Evolutionary conservation across 2,329 filamentous ascomycete genomes (phyloP).

Genomic region (Fusarium sp.): DNA sequence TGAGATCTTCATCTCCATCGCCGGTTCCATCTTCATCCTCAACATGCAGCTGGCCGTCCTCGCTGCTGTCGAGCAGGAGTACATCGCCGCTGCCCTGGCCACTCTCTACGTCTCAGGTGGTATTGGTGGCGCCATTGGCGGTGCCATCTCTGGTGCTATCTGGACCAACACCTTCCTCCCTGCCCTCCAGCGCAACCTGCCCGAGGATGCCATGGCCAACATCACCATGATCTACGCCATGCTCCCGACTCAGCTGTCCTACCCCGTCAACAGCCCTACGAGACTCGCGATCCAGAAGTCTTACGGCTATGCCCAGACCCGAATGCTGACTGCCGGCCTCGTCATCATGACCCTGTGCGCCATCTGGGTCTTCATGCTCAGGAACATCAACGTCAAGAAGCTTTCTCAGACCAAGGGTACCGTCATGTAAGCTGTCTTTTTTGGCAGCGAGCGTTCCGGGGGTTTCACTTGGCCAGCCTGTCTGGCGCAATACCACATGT

Average conservation of each 20-base stretch:
- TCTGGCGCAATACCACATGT: not conserved
- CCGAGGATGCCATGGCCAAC: constrained; percentile 45
- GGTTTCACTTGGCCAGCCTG: not conserved
- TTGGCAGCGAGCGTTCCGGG: not conserved
- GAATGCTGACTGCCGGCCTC: constrained; percentile 51
- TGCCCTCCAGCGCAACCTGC: constrained; percentile 51
- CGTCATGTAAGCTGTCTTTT: constrained; percentile 36
- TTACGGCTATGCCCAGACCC: constrained; percentile 57
- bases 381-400: constrained; percentile 46
- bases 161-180: constrained; percentile 53
- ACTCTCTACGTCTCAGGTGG: constrained; percentile 55
- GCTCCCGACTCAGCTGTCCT: constrained; percentile 49
- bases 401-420: constrained; percentile 46
- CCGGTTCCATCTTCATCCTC: constrained; percentile 61
- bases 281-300: constrained; percentile 55
- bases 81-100: constrained; percentile 59
- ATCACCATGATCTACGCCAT: constrained; percentile 55
- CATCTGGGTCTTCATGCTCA: constrained; percentile 44
- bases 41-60: constrained; percentile 66
- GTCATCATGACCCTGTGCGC: constrained; percentile 43
- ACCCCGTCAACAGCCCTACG: constrained; percentile 51
- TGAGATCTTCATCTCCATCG: constrained; percentile 62
- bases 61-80: constrained; percentile 61
- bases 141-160: constrained; percentile 53
- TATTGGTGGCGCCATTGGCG: constrained; percentile 56